These are phyloP conservation scores for Backusella circina DNA, from an alignment of 192 early-diverging fungal genomes.

Conservation along the genomic window DNA sequence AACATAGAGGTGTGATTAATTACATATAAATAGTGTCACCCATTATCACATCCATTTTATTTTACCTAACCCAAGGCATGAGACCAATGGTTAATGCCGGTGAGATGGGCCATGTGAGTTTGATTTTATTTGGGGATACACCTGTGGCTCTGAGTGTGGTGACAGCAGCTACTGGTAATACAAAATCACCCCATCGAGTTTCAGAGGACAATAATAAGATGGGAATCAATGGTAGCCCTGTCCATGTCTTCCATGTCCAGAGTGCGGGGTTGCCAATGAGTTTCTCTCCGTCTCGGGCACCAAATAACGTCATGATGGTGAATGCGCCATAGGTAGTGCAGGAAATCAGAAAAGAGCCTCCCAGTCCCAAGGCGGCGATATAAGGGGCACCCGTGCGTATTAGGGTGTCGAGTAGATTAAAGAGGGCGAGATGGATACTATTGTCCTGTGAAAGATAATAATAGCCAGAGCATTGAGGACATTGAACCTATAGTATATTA, in stretches of 20 bases:
- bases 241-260: constrained; percentile 62
- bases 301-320: constrained; percentile 63
- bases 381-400: constrained; percentile 62
- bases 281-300: constrained; percentile 55
- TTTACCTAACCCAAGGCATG: constrained; percentile 57
- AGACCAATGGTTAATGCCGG: constrained; percentile 58
- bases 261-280: constrained; percentile 50
- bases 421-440: constrained; percentile 45
- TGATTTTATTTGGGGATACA: constrained; percentile 42
- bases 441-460: constrained; percentile 59
- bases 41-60: background rate
- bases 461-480: constrained; percentile 63
- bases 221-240: constrained; percentile 47
- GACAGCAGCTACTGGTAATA: constrained; percentile 61
- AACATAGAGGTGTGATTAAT: too few species aligned
- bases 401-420: constrained; percentile 50
- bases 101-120: constrained; percentile 54
- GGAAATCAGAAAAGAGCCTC: constrained; percentile 59
- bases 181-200: constrained; percentile 49
- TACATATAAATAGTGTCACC: too few species aligned
- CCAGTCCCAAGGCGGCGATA: constrained; percentile 53
- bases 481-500: constrained; percentile 48
- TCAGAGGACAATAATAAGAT: constrained; percentile 59
- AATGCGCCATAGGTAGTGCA: constrained; percentile 67
- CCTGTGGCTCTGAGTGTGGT: constrained; percentile 44